These are phyloP conservation scores for Hymenoscyphus salicellus DNA, from an alignment of 2,329 filamentous ascomycete species.

Conservation along the genomic window DNA sequence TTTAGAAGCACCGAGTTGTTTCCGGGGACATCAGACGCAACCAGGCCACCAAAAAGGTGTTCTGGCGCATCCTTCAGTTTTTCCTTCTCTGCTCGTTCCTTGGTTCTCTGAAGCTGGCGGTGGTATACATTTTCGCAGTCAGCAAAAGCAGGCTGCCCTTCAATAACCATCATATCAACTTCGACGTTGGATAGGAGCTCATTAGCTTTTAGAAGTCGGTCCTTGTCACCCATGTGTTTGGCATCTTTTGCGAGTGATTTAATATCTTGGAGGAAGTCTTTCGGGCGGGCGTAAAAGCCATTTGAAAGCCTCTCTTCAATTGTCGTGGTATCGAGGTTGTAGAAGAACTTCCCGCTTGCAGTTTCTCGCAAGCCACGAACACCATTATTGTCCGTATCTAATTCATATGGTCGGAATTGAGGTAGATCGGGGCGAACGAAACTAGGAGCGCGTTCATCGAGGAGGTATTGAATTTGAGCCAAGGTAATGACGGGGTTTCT, in stretches of 20 bases:
- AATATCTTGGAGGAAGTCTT: slow-evolving; percentile 87
- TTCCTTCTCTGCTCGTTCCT: slow-evolving; percentile 57
- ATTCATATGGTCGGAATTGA: slow-evolving; percentile 72
- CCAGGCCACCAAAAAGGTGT: slow-evolving; percentile 30
- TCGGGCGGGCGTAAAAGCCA: slow-evolving; percentile 88
- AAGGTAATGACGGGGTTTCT: slow-evolving; percentile 75
- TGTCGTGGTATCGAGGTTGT: slow-evolving; percentile 87
- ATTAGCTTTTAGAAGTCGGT: slow-evolving; percentile 80
- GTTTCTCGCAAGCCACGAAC: slow-evolving; percentile 73
- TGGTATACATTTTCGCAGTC: slow-evolving; percentile 82
- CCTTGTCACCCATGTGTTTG: slow-evolving; percentile 75
- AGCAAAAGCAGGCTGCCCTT: slow-evolving; percentile 61
- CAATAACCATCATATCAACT: slow-evolving; percentile 80
- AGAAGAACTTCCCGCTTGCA: slow-evolving; percentile 79
- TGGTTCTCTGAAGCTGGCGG: slow-evolving; percentile 65
- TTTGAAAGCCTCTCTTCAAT: slow-evolving; percentile 97
- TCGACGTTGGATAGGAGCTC: slow-evolving; percentile 92
- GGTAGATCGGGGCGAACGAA: slow-evolving; percentile 52
- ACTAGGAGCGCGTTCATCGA: slow-evolving; percentile 76
- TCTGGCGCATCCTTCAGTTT: slow-evolving; percentile 44
- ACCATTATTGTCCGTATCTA: slow-evolving; percentile 75
- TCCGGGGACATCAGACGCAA: slow-evolving; percentile 48
- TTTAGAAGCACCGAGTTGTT: slow-evolving; percentile 54
- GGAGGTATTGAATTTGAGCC: slow-evolving; percentile 72
- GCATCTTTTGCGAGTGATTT: slow-evolving; percentile 82